Percentiles rank a stretch among this genome's conserved stretches.
Conservation (phyloP, 2,329 filamentous ascomycete species). For the Trichoderma endophyticum region DNA sequence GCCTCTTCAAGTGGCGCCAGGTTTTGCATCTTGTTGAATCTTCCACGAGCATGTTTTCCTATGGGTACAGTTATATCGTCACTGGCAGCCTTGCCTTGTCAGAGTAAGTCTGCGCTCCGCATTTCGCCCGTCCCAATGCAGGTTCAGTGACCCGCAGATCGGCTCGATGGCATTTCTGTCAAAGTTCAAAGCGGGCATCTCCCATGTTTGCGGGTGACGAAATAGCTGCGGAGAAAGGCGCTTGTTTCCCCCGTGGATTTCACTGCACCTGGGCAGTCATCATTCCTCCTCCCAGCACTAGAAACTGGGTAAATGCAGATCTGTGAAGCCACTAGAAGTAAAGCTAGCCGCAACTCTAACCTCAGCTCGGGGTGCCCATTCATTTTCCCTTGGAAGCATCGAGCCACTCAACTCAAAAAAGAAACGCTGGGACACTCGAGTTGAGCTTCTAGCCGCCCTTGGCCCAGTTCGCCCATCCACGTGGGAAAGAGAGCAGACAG, state of each 20-base stretch:
- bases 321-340: neutral
- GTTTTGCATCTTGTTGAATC: neutral
- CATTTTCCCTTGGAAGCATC: neutral
- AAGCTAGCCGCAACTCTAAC: conserved; percentile 6
- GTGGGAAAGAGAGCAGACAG: neutral
- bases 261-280: neutral
- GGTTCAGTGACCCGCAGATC: neutral
- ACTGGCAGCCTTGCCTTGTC: neutral
- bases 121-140: neutral
- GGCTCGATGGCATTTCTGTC: neutral
- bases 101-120: neutral
- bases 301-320: neutral
- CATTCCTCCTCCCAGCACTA: neutral
- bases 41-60: neutral
- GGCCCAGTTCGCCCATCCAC: neutral
- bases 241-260: neutral
- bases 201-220: neutral
- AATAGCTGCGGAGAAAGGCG: neutral
- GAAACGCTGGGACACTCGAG: neutral
- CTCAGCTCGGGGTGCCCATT: neutral
- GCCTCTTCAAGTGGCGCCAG: neutral
- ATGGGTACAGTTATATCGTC: no score
- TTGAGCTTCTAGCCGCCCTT: neutral
- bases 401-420: conserved; percentile 6
- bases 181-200: neutral